phyloP scores from a whole-genome alignment of 306 rosid genomes.

The Begonia masoniana region DNA sequence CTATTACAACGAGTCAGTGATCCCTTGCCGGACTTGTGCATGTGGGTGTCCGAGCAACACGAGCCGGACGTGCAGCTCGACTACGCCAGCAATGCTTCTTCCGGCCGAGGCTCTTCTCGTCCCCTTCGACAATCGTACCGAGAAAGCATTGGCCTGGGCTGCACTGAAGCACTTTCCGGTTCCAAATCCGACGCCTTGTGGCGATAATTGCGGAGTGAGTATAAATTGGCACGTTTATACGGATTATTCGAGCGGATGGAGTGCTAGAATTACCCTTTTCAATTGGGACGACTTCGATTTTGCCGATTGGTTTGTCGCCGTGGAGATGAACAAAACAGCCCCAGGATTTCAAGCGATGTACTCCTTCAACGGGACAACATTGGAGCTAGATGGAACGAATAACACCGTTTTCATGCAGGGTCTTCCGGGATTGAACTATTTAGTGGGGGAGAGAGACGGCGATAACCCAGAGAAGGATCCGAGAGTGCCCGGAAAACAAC shows the following conservation, averaged over 20 bases:
- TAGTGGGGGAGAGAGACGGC: slow-evolving; percentile 76
- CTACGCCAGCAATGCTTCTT: slow-evolving; percentile 74
- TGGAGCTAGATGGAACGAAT: slow-evolving; percentile 37
- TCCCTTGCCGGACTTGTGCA: slow-evolving; percentile 92
- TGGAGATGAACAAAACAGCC: slow-evolving; percentile 62
- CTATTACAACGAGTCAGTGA: slow-evolving; percentile 76
- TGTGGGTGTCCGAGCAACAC: slow-evolving; percentile 72
- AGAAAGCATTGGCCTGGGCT: slow-evolving; percentile 73
- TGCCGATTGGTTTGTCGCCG: slow-evolving; percentile 93
- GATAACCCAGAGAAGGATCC: slow-evolving; percentile 58
- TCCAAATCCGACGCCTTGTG: slow-evolving; percentile 70
- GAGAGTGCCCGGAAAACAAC: slow-evolving; percentile 92
- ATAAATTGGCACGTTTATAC: slow-evolving; percentile 78
- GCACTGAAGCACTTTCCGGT: slow-evolving; percentile 29
- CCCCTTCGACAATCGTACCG: slow-evolving; percentile 70
- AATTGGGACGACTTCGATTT: slow-evolving; percentile 75
- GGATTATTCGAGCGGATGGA: slow-evolving; percentile 78
- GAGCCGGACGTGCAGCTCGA: slow-evolving; percentile 47
- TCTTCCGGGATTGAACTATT: slow-evolving; percentile 51
- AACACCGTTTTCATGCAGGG: slow-evolving; percentile 83
- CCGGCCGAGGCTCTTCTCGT: slow-evolving; percentile 75
- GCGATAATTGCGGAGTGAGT: slow-evolving; percentile 90
- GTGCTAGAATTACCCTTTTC: slow-evolving; percentile 78
- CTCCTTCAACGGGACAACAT: slow-evolving; percentile 59
- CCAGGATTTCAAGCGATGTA: slow-evolving; percentile 84